A percentile compares a stretch with the other conserved stretches of the same genome.
phyloP scores from a whole-genome alignment of 495 filamentous ascomycete genomes.

The Penicillium odoratum region DNA sequence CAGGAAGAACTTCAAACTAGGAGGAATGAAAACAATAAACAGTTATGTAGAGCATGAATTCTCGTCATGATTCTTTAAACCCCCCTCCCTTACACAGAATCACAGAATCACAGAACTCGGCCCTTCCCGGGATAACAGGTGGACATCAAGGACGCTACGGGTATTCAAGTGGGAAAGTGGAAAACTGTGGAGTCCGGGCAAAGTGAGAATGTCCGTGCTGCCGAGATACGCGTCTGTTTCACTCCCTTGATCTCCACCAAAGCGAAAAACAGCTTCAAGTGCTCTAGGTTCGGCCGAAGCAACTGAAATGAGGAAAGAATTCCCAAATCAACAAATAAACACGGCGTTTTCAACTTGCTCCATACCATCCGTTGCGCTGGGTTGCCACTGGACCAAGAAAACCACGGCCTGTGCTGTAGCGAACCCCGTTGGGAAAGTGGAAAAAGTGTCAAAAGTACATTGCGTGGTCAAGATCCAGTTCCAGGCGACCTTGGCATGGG shows the following conservation, averaged over 20 bases:
- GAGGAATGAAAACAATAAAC: no score
- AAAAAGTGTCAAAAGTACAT: not conserved
- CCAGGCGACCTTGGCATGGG: conserved; percentile 4
- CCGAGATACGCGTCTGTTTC: conserved; percentile 49
- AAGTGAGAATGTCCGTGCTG: conserved; percentile 36
- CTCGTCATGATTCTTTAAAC: no score
- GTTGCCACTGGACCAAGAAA: not conserved
- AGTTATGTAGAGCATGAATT: no score
- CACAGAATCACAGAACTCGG: conserved; percentile 18
- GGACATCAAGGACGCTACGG: conserved; percentile 15
- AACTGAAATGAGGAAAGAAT: not conserved
- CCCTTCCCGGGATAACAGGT: conserved; percentile 36
- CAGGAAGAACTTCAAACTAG: no score
- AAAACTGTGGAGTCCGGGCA: conserved; percentile 25
- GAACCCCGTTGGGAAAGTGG: not conserved
- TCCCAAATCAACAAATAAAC: not conserved
- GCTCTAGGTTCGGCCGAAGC: conserved; percentile 15
- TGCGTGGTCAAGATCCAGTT: not conserved
- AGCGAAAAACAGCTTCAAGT: not conserved
- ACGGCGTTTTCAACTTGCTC: not conserved
- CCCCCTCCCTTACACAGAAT: not conserved
- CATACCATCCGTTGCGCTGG: not conserved
- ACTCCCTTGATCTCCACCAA: conserved; percentile 17
- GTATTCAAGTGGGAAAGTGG: not conserved
- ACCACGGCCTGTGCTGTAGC: not conserved